Conservation (phyloP, 257 asterid genomes). For the Avicennia marina region DNA sequence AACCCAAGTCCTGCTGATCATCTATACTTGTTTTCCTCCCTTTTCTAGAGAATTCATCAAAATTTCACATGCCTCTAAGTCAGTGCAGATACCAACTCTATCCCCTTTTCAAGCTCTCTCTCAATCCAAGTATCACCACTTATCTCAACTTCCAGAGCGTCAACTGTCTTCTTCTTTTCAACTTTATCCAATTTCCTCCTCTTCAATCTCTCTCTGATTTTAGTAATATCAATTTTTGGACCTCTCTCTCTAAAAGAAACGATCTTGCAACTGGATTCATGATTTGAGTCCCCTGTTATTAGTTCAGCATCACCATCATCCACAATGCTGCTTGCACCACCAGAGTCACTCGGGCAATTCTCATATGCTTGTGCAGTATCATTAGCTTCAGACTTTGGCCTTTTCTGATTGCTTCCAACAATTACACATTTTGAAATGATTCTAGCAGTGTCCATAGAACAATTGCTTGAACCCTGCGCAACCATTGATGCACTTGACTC, state of each 20-base stretch:
- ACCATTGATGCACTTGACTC: conserved; percentile 28
- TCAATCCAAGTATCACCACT: conserved; percentile 50
- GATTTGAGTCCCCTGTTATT: conserved; percentile 22
- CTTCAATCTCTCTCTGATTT: conserved; percentile 43
- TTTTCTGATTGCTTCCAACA: conserved; percentile 22
- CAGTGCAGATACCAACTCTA: conserved; percentile 12
- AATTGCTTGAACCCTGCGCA: conserved; percentile 24
- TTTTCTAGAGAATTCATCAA: neutral
- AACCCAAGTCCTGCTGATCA: neutral
- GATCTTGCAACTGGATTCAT: conserved; percentile 21
- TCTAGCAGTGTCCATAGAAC: conserved; percentile 7
- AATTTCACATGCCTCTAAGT: neutral
- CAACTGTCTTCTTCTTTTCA: conserved; percentile 11
- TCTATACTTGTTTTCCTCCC: neutral
- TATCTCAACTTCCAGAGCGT: conserved; percentile 20
- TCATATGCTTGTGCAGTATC: conserved; percentile 17
- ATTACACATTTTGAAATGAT: conserved; percentile 2
- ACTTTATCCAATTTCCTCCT: conserved; percentile 26
- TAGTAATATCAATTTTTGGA: conserved; percentile 27
- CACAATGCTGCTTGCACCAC: conserved; percentile 39
- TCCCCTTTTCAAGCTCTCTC: conserved; percentile 48
- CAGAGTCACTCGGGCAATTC: conserved; percentile 31
- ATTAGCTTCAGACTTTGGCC: neutral
- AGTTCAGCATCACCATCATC: conserved; percentile 39
- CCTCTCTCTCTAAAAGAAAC: conserved; percentile 20